Base-by-base conservation (phyloP, 2,329 filamentous ascomycete genomes). In the Pseudopithomyces maydicus region DNA sequence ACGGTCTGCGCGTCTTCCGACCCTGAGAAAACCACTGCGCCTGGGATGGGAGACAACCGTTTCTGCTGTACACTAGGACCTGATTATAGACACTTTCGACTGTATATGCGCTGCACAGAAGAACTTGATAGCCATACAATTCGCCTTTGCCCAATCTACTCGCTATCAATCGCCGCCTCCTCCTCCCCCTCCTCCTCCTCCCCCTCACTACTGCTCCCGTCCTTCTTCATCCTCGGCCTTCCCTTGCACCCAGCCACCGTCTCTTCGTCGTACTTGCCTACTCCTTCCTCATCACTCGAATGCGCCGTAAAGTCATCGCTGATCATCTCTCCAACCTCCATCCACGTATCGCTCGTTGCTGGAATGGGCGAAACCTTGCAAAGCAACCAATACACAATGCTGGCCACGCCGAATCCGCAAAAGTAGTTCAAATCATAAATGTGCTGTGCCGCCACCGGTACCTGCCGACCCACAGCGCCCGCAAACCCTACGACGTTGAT, bases 371-470 rank as follows among this genome's bases (percentile, higher is more conserved):
- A 90, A 23, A 92, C 33, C 56, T 79, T 84, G 73, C 88, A 92
- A 1, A 96, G 80, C 0, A 74, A 53, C 79, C 85, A 96, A 77
- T 97, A 97, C 7, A 88, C 77, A 0, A 62, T 71, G 0, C 80
- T 80, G 0, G 91, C 85, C 11, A 96, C 84, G 45, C 91, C 80
- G 72, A 96, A 93, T 0, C 93, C 93, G 42, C 85, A 84, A 74
- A 97, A 96, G 80, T 93, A 97, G 76, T 97, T 97, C 66, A 97
- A 71, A 63, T 92, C 90, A 80, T 96, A 97, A 57, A 97, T 86
- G 71, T 96, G 96, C 0, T 84, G 86, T 0, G 94, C 93, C 1
- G 89, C 92, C 6, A 85, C 80, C 0, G 94, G 93, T 0, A 97
- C 91, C 0, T 78, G 71, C 19, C 73, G 76, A 0, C 91, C 91